Evolutionary conservation across 2,329 filamentous ascomycete genomes (phyloP), one percentile per base, ranked within the genome.

Genomic region (Gnomoniopsis smithogilvyi): DNA sequence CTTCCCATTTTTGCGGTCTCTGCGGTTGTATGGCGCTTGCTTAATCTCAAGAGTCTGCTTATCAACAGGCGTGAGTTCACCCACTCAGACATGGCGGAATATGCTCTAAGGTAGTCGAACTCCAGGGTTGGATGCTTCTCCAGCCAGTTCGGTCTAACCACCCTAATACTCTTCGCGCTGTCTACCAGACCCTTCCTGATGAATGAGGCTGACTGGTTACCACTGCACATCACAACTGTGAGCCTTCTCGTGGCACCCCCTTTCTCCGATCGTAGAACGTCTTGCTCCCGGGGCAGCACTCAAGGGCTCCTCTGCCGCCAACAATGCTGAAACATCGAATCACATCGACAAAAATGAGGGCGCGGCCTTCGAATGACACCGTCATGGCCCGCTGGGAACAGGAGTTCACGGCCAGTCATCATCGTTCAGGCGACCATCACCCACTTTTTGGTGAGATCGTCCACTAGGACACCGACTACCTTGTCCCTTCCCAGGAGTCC

Each of bases 131-230:
- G 34, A 51, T 21, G 43, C n/a, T 48, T 48, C 48, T 55, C 51
- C 14, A 22, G 45, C 7, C 56, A 30, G 14, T 22, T 30, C 17
- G 50, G 41, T 33, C 15, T 55, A 17, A 33, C 41, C 47, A 30
- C 48, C 34, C 46, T 61, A 30, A 19, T 54, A 24, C 48, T 61
- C 43, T 50, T 43, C 4, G 51, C 24, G 24, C 19, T 24, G 45
- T 15, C 51, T 51, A 24, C 59, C 17, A 51, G 55, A 34, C 53
- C 47, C 19, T 48, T 38, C 51, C 59, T 47, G n/a, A 49, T 33
- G 21, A 47, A 55, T 15, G 17, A 55, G 36, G 38, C 51, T 47
- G 34, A 11, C 21, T 55, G 48, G 24, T 24, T 49, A 11, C 41
- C 41, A 15, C 33, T 30, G 8, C 58, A 19, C 21, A 26, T 51